These are phyloP conservation scores for Aspergillus homomorphus DNA, from an alignment of 495 filamentous ascomycete genomes.

Conservation along the genomic window DNA sequence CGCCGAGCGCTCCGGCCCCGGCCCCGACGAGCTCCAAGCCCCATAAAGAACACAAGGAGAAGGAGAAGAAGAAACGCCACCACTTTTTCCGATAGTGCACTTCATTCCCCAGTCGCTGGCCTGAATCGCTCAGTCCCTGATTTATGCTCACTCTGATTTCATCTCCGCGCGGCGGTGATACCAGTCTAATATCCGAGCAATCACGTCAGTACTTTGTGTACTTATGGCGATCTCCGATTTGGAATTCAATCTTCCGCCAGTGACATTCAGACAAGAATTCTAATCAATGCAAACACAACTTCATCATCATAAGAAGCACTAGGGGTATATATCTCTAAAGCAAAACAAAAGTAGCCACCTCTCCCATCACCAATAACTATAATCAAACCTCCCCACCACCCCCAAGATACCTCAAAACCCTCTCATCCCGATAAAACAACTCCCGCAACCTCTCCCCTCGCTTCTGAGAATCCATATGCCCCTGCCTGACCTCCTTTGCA, in stretches of 20 bases:
- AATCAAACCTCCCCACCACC: conserved; percentile 11
- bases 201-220: too few relatives aligned
- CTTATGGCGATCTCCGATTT: background rate
- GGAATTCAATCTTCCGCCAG: too few relatives aligned
- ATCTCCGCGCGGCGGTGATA: conserved; percentile 37
- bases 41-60: conserved; percentile 18
- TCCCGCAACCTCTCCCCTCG: conserved; percentile 59
- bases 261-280: too few relatives aligned
- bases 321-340: too few relatives aligned
- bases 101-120: background rate
- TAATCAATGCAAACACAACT: too few relatives aligned
- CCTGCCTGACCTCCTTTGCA: conserved; percentile 64
- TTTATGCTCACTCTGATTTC: conserved; percentile 16
- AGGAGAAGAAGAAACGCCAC: conserved; percentile 47
- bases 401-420: conserved; percentile 72
- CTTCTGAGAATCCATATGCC: conserved; percentile 57
- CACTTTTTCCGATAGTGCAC: conserved; percentile 64
- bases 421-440: conserved; percentile 65
- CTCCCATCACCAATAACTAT: background rate
- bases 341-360: background rate
- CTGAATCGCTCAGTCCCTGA: background rate
- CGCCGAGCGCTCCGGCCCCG: conserved; percentile 21
- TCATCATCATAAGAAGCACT: too few relatives aligned
- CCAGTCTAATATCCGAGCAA: conserved; percentile 21
- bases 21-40: conserved; percentile 28